Evolutionary conservation across 2,329 filamentous ascomycete species (phyloP), one percentile per base, ranked within the genome.

Genomic region (Ascochyta pisi): DNA sequence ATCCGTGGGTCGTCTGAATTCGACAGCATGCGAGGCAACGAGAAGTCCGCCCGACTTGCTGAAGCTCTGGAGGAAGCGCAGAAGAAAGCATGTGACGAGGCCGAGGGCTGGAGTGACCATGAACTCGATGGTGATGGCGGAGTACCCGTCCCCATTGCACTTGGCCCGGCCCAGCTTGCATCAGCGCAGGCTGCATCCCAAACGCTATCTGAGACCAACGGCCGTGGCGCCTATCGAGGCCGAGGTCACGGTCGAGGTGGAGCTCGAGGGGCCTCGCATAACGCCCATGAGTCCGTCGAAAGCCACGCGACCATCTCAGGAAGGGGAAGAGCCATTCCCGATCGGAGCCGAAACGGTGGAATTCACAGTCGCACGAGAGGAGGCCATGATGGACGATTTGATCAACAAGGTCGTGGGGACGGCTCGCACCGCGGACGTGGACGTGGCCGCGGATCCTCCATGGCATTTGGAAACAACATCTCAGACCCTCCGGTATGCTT

Each of bases 1-100:
- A 73, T 70, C 24, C 73, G 77, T 4, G 69, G 68, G 1, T 66
- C 65, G 3, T 43, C 67, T 2, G 68, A 67, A 24, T 51, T 66
- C 6, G 62, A 71, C 33, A 57, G 62, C 26, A 62, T 66, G 27
- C 55, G 64, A 2, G 63, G 69, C 24, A 64, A 66, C 19, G 55
- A 69, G 3, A 58, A 63, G 27, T 61, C 64, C 35, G 58, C 66
- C 47, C 69, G 63, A 45, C 51, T 72, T 7, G 61, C 67, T 10
- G 58, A 52, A 15, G 33, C 65, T 57, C 15, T 64, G 3, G 66
- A 74, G 43, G 64, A 68, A 19, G 75, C 76, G 1, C 61, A 64
- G 38, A 57, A 72, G 15, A 77, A 75, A 38, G 81, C 82, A 1
- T 61, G 62, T 23, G 68, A 75, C 6, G 73, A 77, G n/a, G 65